Evolutionary conservation across 2,329 filamentous ascomycete species (phyloP).

Genomic region (Tolypocladium ophioglossoides): DNA sequence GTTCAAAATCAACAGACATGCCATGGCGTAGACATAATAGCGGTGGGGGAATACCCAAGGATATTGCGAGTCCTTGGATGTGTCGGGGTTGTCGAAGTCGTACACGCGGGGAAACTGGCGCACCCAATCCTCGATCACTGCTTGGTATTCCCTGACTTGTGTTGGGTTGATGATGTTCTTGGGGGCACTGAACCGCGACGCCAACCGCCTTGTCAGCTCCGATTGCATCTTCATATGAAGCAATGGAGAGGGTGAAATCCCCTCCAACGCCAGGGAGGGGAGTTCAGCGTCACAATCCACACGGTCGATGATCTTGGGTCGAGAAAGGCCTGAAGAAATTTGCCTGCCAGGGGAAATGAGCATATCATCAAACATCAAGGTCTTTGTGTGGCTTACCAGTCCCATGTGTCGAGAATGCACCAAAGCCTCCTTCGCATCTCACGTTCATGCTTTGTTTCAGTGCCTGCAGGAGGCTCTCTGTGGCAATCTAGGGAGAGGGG

Average conservation of each 20-base stretch:
- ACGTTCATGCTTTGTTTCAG: slow-evolving; percentile 15
- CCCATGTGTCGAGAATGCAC: slow-evolving; percentile 22
- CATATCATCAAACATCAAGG: background rate
- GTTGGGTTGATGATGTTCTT: slow-evolving; percentile 14
- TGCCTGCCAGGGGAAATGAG: slow-evolving; percentile 11
- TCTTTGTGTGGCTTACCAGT: slow-evolving; percentile 14
- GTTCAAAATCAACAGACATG: slow-evolving; percentile 34
- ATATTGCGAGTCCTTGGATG: slow-evolving; percentile 24
- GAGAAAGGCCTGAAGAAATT: slow-evolving; percentile 20
- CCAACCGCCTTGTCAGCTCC: slow-evolving; percentile 12
- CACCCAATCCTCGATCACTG: slow-evolving; percentile 28
- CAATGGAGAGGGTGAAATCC: slow-evolving; percentile 12
- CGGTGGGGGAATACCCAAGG: slow-evolving; percentile 34
- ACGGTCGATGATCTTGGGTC: slow-evolving; percentile 19
- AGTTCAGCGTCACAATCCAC: slow-evolving; percentile 13
- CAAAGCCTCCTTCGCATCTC: slow-evolving; percentile 21
- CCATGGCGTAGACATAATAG: slow-evolving; percentile 31
- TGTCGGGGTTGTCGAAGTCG: slow-evolving; percentile 26
- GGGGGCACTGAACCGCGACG: slow-evolving; percentile 13
- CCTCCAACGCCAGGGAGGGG: slow-evolving; percentile 18
- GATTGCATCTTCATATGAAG: slow-evolving; percentile 21
- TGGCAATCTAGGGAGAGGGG: slow-evolving; percentile 11
- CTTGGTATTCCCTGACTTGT: slow-evolving; percentile 15
- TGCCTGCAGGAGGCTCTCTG: slow-evolving; percentile 8
- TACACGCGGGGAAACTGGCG: slow-evolving; percentile 29